Evolutionary conservation across 2,329 filamentous ascomycete species (phyloP).

Genomic region (Ascochyta koolunga): DNA sequence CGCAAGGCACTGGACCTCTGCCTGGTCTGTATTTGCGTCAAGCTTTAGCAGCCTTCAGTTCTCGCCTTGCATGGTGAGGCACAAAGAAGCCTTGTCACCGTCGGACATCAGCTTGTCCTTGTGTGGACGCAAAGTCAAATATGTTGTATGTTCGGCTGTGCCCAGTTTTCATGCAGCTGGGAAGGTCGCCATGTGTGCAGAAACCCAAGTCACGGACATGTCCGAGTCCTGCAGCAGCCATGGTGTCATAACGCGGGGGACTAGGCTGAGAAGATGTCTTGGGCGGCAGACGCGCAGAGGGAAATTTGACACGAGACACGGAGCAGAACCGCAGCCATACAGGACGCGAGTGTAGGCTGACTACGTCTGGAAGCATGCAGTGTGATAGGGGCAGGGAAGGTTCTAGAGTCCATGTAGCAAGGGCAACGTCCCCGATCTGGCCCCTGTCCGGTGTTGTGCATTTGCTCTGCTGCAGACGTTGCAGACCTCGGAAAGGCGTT

Average conservation of each 20-base stretch:
- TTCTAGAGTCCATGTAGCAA: constrained; percentile 24
- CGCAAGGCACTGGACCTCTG: background rate
- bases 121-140: no score
- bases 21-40: background rate
- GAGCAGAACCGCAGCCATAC: constrained; percentile 7
- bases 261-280: constrained; percentile 19
- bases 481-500: constrained; percentile 33
- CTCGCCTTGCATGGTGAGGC: no score
- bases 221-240: constrained; percentile 15
- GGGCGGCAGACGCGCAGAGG: constrained; percentile 15
- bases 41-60: no score
- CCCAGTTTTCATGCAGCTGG: background rate
- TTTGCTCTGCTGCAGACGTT: constrained; percentile 12
- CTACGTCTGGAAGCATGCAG: background rate
- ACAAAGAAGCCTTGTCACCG: no score
- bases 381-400: constrained; percentile 14
- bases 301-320: constrained; percentile 14
- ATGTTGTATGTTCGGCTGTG: background rate
- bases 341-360: constrained; percentile 2
- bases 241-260: constrained; percentile 31
- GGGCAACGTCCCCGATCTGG: constrained; percentile 22
- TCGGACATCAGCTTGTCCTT: no score
- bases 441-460: constrained; percentile 20
- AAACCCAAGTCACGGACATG: constrained; percentile 14
- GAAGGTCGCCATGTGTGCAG: background rate